Base-by-base conservation (phyloP, 345 rosid genomes). In the Eucalyptus cloeziana region DNA sequence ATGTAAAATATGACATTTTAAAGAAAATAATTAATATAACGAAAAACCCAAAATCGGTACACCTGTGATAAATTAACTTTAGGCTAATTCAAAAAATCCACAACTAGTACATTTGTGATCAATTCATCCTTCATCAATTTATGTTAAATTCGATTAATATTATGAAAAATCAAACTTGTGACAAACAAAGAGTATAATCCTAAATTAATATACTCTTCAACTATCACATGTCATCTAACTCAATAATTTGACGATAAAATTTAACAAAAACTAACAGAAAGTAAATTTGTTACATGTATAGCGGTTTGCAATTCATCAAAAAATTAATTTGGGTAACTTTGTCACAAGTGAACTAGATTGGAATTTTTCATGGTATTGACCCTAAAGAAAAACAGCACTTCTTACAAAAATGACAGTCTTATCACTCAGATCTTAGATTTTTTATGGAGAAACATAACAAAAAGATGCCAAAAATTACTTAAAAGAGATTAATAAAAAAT, bases 311-410 rank as follows among this genome's bases (percentile, higher is more conserved):
- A 0, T 19, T 52, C 17, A 24, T 52, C 24, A 52, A 52, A 52
- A 19, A 52, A 52, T 52, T 7, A 52, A 19, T 52, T 52, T 52
- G 58, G 24, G 24, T 19, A 52, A 52, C 4, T 52, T 52, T 52
- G 24, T 52, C 10, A 19, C 10, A 52, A 0, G 10, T 52, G 10
- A 52, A 52, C 0, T 52, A 7, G 0, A 0, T 52, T 52, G 0
- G 58, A 52, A 24, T 52, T 52, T 52, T 19, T 19, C 4, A 0
- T 19, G 56, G 4, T 52, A 52, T 52, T 1, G 24, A 52, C 10
- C 24, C 58, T 52, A 52, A 52, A 52, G 58, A 52, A 52, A 52
- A 56, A 56, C 4, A 0, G 62, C 10, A 22, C 67, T 27, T 60
- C 30, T 27, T 60, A 60, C 4, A 0, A 60, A 12, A 60, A 60